Conservation (phyloP, 2,329 filamentous ascomycete species). For the Xylariaceae sp. region DNA sequence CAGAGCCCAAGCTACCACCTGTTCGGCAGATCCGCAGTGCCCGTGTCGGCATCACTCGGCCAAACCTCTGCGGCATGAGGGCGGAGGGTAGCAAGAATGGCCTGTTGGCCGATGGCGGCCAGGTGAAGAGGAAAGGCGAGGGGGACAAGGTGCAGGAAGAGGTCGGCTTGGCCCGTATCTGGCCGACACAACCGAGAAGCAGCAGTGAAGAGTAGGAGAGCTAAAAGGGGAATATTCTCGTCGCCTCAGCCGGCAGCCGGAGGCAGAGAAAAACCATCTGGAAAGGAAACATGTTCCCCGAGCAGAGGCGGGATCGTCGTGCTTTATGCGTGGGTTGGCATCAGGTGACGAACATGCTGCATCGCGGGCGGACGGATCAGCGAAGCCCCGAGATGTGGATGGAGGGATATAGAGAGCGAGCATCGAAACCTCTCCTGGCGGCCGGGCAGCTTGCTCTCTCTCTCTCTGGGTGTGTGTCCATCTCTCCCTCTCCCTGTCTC, state of each 20-base stretch:
- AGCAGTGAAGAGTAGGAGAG: conserved; percentile 4
- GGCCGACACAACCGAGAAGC: conserved; percentile 11
- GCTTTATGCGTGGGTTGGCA: conserved; percentile 11
- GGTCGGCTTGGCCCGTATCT: conserved; percentile 15
- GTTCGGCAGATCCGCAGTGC: conserved; percentile 4
- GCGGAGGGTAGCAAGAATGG: not conserved
- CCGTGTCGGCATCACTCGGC: not conserved
- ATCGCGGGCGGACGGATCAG: conserved; percentile 19
- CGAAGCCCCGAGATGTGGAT: conserved; percentile 12
- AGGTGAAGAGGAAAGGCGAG: not conserved
- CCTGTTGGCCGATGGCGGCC: not conserved
- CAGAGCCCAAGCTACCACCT: conserved; percentile 12
- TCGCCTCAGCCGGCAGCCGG: not conserved
- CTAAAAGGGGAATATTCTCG: conserved; percentile 6
- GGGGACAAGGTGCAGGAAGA: not conserved
- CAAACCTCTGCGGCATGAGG: not conserved
- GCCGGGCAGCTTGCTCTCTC: no score
- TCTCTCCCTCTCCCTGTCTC: no score
- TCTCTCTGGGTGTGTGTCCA: no score
- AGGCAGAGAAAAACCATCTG: conserved; percentile 1
- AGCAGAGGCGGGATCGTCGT: conserved; percentile 9
- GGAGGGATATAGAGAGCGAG: conserved; percentile 1
- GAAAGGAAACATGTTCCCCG: conserved; percentile 10
- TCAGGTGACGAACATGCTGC: conserved; percentile 17
- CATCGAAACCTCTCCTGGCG: no score